Evolutionary conservation across 202 grass and related monocot genomes (phyloP), one percentile per base, ranked within the genome.

Genomic region (Carex sylvatica): DNA sequence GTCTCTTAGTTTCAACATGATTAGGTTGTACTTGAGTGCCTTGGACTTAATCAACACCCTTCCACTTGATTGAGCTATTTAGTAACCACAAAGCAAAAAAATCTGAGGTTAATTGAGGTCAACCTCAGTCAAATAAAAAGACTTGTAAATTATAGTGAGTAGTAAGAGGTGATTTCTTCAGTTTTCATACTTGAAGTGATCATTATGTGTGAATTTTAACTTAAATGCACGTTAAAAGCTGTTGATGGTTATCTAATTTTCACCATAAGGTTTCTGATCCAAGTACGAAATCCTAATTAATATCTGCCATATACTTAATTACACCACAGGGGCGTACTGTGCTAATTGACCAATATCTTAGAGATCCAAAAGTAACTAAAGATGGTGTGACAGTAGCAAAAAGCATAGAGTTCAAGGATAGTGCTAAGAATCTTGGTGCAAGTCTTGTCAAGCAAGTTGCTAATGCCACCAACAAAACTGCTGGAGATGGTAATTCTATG

Each of bases 351-450:
- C 88, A 87, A 51, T 77, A 83, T 40, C 23, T 0, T 4, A 84
- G 70, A 88, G 84, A 80, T 51, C 90, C 91, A 12, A 90, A 90
- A 87, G 56, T 98, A 77, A 98, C 95, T 19, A 98, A 98, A 92
- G 95, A 98, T 82, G 92, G 95, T 20, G 92, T 95, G 54, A 98
- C 90, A 23, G 92, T 98, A 61, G 95, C 95, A 24, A 98, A 97
- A 82, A 93, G 87, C 62, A 94, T 95, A 3, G 95, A 98, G 82
- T 98, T 98, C 35, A 86, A 91, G 84, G 87, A 95, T 65, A 93
- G 86, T 38, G 74, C 74, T 40, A 95, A 91, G 83, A 98, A 98
- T 87, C 79, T 95, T n/a, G 92, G 95, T 51, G 95, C 95, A 8
- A 88, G 83, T 79, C 89, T 98, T 86, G 95, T 98, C 74, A 98